phyloP scores from a whole-genome alignment of 108 stramenopile genomes.

The Discostella stelligeroides region DNA sequence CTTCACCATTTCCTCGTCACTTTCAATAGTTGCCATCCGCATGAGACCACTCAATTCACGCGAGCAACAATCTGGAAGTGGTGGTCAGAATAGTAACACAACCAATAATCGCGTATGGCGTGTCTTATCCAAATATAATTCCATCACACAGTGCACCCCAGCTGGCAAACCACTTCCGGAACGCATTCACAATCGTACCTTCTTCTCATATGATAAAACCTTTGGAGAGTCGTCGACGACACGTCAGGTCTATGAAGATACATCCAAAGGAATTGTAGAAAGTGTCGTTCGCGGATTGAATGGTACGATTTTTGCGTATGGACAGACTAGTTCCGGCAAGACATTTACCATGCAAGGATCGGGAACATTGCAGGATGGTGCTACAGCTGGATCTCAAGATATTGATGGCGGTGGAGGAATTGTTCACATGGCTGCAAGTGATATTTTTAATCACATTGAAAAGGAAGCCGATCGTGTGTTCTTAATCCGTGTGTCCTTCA shows the following conservation, averaged over 20 bases:
- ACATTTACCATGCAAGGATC: constrained; percentile 93
- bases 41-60: constrained; percentile 89
- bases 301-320: constrained; percentile 97
- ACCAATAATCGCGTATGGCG: constrained; percentile 73
- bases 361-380: constrained; percentile 71
- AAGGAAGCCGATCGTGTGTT: constrained; percentile 69
- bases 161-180: constrained; percentile 76
- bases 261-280: constrained; percentile 86
- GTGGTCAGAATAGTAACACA: constrained; percentile 2
- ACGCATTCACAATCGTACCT: constrained; percentile 71
- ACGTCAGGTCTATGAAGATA: constrained; percentile 86
- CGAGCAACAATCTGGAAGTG: constrained; percentile 43
- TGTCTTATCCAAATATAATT: constrained; percentile 77
- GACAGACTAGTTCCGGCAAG: constrained; percentile 92
- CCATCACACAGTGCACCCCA: constrained; percentile 71
- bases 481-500: constrained; percentile 90
- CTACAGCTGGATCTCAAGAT: constrained; percentile 4
- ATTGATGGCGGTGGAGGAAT: constrained; percentile 61
- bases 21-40: constrained; percentile 87
- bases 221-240: constrained; percentile 85
- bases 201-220: constrained; percentile 93
- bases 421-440: constrained; percentile 85
- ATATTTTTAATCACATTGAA: constrained; percentile 79
- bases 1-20: neutral
- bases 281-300: constrained; percentile 93